phyloP scores from a whole-genome alignment of 1,284 basidiomycete species.

The Microstroma glucosiphilum region DNA sequence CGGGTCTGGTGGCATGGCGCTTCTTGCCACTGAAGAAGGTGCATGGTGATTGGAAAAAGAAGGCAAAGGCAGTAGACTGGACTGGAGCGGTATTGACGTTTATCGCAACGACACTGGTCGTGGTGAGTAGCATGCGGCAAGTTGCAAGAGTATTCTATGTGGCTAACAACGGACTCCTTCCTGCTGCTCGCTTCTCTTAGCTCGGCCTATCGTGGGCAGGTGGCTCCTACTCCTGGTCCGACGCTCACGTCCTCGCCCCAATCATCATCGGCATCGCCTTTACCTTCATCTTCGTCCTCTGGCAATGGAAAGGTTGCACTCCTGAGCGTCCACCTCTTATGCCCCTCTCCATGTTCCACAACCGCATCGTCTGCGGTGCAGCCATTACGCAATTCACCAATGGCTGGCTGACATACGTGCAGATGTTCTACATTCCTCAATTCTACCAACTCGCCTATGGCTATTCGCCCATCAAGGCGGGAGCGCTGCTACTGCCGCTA shows the following conservation, averaged over 20 bases:
- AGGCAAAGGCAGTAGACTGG: conserved; percentile 26
- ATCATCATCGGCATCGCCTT: conserved; percentile 60
- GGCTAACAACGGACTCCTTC: no score
- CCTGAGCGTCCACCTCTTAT: conserved; percentile 59
- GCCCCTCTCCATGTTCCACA: conserved; percentile 61
- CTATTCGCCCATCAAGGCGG: conserved; percentile 61
- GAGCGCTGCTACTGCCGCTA: conserved; percentile 63
- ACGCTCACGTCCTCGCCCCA: conserved; percentile 53
- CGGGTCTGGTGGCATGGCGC: background rate
- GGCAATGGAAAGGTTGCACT: conserved; percentile 64
- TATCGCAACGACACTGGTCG: conserved; percentile 19
- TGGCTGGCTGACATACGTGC: conserved; percentile 42
- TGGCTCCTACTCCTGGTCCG: conserved; percentile 49
- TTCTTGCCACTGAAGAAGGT: conserved; percentile 30
- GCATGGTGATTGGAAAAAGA: conserved; percentile 21
- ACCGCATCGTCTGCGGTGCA: conserved; percentile 64
- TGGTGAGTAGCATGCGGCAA: conserved; percentile 41
- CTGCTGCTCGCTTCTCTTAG: no score
- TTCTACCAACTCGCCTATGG: conserved; percentile 68
- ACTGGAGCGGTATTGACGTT: conserved; percentile 25
- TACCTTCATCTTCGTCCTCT: conserved; percentile 61
- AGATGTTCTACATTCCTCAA: conserved; percentile 60
- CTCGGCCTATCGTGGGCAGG: conserved; percentile 63
- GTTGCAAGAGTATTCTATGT: no score
- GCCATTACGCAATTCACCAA: conserved; percentile 55